phyloP scores from a whole-genome alignment of 2,329 filamentous ascomycete genomes.

The Diplodia mutila region DNA sequence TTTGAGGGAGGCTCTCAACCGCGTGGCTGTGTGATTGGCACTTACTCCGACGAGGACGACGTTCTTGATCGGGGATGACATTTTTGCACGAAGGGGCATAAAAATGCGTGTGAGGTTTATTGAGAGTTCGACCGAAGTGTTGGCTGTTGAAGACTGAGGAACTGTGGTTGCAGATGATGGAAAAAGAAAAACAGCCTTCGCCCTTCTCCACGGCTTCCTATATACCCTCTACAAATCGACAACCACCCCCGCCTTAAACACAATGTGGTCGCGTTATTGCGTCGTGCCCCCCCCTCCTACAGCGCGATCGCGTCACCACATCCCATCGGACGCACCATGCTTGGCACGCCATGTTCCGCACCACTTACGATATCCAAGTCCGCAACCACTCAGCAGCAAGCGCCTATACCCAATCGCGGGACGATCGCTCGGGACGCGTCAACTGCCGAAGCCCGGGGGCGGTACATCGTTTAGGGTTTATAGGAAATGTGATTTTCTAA shows the following conservation, averaged over 20 bases:
- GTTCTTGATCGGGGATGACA: slow-evolving; percentile 23
- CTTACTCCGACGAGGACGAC: slow-evolving; percentile 23
- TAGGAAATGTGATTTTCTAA: neutral
- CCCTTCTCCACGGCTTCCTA: neutral
- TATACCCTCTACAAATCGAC: neutral
- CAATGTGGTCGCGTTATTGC: neutral
- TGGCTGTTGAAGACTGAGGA: neutral
- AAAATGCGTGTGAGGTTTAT: too few species aligned
- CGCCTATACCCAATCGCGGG: too few species aligned
- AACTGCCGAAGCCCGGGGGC: neutral
- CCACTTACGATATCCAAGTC: neutral
- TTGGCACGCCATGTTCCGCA: neutral
- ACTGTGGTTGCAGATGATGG: neutral
- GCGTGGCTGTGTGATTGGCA: neutral
- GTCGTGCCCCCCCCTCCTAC: too few species aligned
- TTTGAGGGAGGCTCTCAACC: too few species aligned
- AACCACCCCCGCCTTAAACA: neutral
- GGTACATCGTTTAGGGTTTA: neutral
- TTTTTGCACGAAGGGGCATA: neutral
- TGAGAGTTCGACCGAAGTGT: too few species aligned
- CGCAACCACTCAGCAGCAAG: too few species aligned
- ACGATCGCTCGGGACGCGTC: neutral
- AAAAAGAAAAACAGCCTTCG: neutral
- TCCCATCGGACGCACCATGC: too few species aligned
- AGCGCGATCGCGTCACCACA: too few species aligned